phyloP scores from a whole-genome alignment of 2,329 filamentous ascomycete genomes.

The Claviceps digitariae region DNA sequence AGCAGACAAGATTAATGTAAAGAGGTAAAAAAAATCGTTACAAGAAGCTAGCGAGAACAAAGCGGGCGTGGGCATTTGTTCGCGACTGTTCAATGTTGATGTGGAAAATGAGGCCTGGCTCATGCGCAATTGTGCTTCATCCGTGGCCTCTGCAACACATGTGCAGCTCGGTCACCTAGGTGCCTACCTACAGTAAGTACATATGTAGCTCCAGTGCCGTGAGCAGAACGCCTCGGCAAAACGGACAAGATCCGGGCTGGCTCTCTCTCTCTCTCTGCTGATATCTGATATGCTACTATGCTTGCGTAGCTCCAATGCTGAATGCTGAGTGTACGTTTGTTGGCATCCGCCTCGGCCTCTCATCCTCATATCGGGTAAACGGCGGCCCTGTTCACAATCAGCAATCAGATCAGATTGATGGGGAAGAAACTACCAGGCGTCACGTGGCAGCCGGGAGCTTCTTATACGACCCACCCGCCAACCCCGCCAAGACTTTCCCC shows the following conservation, averaged over 20 bases:
- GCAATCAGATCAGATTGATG: too few relatives aligned
- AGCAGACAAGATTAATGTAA: neutral
- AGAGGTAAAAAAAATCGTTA: neutral
- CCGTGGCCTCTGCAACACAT: neutral
- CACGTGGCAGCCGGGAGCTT: neutral
- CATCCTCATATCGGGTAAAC: neutral
- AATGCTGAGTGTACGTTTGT: too few relatives aligned
- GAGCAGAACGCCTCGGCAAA: neutral
- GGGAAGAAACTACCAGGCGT: neutral
- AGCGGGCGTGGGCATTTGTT: neutral
- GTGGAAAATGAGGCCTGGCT: neutral
- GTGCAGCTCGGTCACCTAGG: too few relatives aligned
- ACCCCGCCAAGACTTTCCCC: neutral
- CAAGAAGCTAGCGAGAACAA: neutral
- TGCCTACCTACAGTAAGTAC: too few relatives aligned
- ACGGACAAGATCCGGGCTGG: too few relatives aligned
- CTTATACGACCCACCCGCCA: neutral
- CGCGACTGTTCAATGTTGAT: neutral
- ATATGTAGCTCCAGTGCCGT: neutral
- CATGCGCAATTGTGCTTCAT: neutral
- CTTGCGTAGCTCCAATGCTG: neutral
- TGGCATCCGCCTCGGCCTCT: too few relatives aligned
- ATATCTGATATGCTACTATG: neutral
- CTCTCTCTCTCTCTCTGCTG: too few relatives aligned
- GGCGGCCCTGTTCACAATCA: neutral